phyloP scores from a whole-genome alignment of 768 basidiomycete species.

The Suillus paluster region DNA sequence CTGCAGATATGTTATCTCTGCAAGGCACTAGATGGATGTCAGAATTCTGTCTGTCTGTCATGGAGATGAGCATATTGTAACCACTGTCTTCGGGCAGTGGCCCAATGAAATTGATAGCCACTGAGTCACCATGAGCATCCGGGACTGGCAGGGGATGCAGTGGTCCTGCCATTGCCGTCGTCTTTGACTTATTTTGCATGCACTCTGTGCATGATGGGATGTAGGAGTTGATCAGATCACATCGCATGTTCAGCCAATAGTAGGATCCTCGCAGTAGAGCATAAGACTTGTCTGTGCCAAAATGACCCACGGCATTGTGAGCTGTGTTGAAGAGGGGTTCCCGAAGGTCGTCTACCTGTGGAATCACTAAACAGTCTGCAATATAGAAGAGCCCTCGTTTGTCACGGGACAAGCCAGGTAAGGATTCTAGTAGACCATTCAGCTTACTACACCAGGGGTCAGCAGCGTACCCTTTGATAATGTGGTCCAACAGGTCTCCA shows the following conservation, averaged over 20 bases:
- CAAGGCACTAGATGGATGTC: constrained; percentile 23
- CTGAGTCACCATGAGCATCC: constrained; percentile 20
- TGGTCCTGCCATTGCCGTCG: constrained; percentile 18
- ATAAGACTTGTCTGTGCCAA: constrained; percentile 16
- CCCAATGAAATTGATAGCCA: constrained; percentile 39
- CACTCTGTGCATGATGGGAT: constrained; percentile 32
- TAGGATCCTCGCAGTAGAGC: constrained; percentile 23
- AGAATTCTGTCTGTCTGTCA: constrained; percentile 27
- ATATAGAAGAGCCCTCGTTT: constrained; percentile 25
- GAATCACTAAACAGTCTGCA: constrained; percentile 27
- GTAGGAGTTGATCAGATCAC: constrained; percentile 31
- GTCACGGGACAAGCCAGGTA: too few relatives aligned
- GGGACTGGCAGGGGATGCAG: constrained; percentile 26
- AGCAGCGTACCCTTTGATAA: too few relatives aligned
- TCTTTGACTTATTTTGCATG: constrained; percentile 29
- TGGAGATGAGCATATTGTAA: constrained; percentile 29
- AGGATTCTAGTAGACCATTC: too few relatives aligned
- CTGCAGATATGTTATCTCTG: constrained; percentile 15
- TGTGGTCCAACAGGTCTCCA: too few relatives aligned
- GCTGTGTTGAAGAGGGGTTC: constrained; percentile 11
- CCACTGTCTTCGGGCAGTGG: constrained; percentile 39
- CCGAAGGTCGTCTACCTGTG: constrained; percentile 26
- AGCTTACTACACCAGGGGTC: too few relatives aligned
- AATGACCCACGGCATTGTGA: constrained; percentile 19
- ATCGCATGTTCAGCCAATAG: constrained; percentile 39